Conservation (phyloP, 2,329 filamentous ascomycete species). For the Chrysoporthe puriensis region DNA sequence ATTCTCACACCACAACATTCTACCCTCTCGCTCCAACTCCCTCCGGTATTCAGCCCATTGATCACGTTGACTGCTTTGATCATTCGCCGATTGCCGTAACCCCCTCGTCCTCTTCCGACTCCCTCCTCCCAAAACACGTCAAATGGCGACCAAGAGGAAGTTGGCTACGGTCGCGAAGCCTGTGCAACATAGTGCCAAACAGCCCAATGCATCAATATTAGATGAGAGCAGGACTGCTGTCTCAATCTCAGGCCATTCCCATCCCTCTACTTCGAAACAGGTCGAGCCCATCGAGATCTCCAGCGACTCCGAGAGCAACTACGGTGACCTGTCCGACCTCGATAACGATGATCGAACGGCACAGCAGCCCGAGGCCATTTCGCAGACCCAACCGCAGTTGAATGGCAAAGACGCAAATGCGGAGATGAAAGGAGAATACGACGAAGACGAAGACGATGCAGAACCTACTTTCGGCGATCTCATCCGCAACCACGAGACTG, state of each 20-base stretch:
- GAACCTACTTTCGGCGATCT: constrained; percentile 86
- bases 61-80: not conserved
- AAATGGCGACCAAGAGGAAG: constrained; percentile 66
- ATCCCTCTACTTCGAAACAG: constrained; percentile 40
- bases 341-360: constrained; percentile 31
- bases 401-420: constrained; percentile 17
- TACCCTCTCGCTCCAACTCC: not conserved
- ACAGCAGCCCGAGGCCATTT: constrained; percentile 32
- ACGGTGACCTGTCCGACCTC: constrained; percentile 48
- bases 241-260: constrained; percentile 35
- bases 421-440: constrained; percentile 38
- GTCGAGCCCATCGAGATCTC: constrained; percentile 60
- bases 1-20: not conserved
- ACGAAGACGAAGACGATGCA: constrained; percentile 50
- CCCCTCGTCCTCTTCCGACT: not conserved
- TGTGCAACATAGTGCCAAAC: constrained; percentile 57
- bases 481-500: constrained; percentile 71
- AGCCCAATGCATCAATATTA: constrained; percentile 52
- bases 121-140: constrained; percentile 20
- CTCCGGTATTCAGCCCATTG: not conserved
- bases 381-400: constrained; percentile 18
- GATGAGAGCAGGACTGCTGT: constrained; percentile 64
- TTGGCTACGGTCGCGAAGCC: constrained; percentile 61
- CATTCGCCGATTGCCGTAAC: not conserved
- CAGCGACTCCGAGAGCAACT: constrained; percentile 55